Conservation (phyloP, 2,329 filamentous ascomycete species). For the Fusarium burgessii region DNA sequence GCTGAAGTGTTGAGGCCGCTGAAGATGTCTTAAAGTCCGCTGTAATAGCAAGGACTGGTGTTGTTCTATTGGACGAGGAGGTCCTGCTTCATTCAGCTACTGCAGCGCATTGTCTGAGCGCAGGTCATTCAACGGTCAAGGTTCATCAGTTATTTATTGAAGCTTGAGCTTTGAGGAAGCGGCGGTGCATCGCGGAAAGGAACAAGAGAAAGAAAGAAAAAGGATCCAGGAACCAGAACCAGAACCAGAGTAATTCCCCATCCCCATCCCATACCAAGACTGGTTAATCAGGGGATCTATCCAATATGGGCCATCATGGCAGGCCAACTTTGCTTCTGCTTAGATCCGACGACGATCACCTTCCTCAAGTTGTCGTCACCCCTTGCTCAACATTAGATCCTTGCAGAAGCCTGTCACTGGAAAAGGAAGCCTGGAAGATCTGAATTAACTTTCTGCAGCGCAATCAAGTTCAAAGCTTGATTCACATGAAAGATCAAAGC, state of each 20-base stretch:
- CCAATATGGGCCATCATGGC: slow-evolving; percentile 18
- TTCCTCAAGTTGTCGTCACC: slow-evolving; percentile 11
- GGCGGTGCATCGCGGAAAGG: background rate
- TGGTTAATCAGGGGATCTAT: slow-evolving; percentile 17
- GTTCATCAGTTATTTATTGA: background rate
- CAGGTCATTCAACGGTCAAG: slow-evolving; percentile 1
- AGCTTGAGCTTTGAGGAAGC: slow-evolving; percentile 7
- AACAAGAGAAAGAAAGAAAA: background rate
- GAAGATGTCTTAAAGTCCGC: slow-evolving; percentile 34
- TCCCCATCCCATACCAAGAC: background rate
- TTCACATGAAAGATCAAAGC: slow-evolving; percentile 1
- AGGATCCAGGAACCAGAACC: slow-evolving; percentile 5
- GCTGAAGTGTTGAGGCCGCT: slow-evolving; percentile 33
- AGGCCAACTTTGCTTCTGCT: slow-evolving; percentile 17
- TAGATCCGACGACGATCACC: slow-evolving; percentile 37
- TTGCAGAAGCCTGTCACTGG: background rate
- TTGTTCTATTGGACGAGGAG: slow-evolving; percentile 22
- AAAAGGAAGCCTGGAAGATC: slow-evolving; percentile 13
- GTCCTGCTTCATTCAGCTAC: slow-evolving; percentile 18
- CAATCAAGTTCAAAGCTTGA: background rate
- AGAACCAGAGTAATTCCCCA: background rate
- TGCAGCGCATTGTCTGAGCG: slow-evolving; percentile 29
- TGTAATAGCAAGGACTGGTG: slow-evolving; percentile 24
- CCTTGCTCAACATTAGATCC: slow-evolving; percentile 14
- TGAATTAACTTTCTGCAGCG: slow-evolving; percentile 6